Evolutionary conservation across 163 green algal species (phyloP).

Genomic region (Volvox carteri): DNA sequence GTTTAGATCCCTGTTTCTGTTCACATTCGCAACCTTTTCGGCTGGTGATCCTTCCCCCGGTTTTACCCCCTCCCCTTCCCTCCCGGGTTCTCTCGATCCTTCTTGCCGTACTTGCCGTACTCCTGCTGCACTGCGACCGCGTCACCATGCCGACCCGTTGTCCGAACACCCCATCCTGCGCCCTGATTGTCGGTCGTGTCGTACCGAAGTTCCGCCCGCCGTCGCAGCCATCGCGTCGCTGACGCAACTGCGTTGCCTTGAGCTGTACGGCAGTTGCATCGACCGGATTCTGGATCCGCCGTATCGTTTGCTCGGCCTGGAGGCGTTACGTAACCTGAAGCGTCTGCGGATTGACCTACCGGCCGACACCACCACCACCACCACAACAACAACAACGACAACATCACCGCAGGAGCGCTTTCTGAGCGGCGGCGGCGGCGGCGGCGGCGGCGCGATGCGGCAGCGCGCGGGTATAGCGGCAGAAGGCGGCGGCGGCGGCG

Average conservation of each 20-base stretch:
- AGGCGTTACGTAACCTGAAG: not conserved
- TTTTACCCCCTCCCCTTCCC: too few relatives aligned
- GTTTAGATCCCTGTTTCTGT: too few relatives aligned
- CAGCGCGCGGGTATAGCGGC: not conserved
- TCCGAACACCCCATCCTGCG: too few relatives aligned
- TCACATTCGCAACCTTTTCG: too few relatives aligned
- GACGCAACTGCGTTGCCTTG: slow-evolving; percentile 5
- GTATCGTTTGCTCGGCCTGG: slow-evolving; percentile 20
- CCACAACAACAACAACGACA: too few relatives aligned
- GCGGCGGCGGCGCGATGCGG: not conserved
- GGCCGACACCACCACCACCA: not conserved
- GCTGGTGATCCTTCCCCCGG: too few relatives aligned
- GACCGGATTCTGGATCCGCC: slow-evolving; percentile 37
- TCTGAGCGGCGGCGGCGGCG: not conserved
- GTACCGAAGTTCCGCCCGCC: slow-evolving; percentile 21
- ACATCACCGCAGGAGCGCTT: too few relatives aligned
- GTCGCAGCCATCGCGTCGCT: slow-evolving; percentile 41
- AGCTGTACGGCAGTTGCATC: slow-evolving; percentile 19
- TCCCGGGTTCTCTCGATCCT: too few relatives aligned
- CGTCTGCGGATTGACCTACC: slow-evolving; percentile 19
- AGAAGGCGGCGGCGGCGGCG: not conserved
- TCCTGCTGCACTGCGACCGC: too few relatives aligned
- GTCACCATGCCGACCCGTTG: too few relatives aligned
- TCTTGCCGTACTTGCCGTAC: too few relatives aligned
- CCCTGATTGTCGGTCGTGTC: too few relatives aligned